Evolutionary conservation across 148 eudicot genomes (phyloP), one percentile per base, ranked within the genome.

Genomic region (Silene latifolia): DNA sequence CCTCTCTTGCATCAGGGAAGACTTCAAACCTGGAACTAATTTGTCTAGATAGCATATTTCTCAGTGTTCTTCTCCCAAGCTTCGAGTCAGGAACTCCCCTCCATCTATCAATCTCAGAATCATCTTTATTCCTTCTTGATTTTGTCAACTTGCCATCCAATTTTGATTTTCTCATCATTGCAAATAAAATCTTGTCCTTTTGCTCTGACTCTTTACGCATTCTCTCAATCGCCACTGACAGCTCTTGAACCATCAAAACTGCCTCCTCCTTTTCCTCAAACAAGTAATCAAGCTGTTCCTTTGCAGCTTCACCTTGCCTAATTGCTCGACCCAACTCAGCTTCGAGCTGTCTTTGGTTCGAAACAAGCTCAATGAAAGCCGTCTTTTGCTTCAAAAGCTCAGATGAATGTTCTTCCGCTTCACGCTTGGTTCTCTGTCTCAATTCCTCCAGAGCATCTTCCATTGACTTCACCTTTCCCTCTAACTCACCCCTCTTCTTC

Each of bases 321-420:
- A 79, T 72, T n/a, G 92, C 87, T 67, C 99, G 85, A 20, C 93
- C 85, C 78, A 92, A 78, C 78, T 95, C 97, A 58, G 97, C 96
- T 72, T 95, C 96, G 27, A 95, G 85, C 78, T 89, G 99, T 19
- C 97, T 71, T 67, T 95, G 97, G 74, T 80, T 89, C 1, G 99
- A 92, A 21, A 95, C 96, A 23, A 95, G 87, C 86, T 95, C 99
- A 73, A 95, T 87, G 71, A 90, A 90, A 4, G 97, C 96, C 0
- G 89, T 86, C 79, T 90, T 95, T 76, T 91, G 97, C 69, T 84
- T 94, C 84, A 87, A 66, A n/a, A 91, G 74, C 80, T 90, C 93
- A 42, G 71, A 73, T 8, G 87, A 81, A 77, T 83, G 93, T 27
- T 83, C 85, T 68, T 90, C 91, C 73, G 85, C 78, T 79, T 90